Evolutionary conservation across 2,329 filamentous ascomycete species (phyloP), one percentile per base, ranked within the genome.

Genomic region (Juglanconis oblonga): DNA sequence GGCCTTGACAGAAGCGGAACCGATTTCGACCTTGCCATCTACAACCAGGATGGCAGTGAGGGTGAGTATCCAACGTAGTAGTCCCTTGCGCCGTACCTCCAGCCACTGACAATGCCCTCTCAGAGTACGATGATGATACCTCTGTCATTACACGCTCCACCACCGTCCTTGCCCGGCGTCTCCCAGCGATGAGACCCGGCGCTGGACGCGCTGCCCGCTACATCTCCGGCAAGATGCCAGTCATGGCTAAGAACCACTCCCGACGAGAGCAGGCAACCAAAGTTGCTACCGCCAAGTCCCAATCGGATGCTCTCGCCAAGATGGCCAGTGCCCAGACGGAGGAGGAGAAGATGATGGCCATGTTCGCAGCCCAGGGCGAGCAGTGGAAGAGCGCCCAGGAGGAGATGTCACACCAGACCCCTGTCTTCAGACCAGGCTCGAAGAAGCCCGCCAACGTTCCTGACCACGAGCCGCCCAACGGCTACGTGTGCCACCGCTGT

Each of bases 71-170:
- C 54, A 38, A n/a, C 13, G n/a, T n/a, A n/a, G 52, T 42, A 24
- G 29, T n/a, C 42, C 42, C 11, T 10, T 11, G 14, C n/a, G 5
- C 6, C 6, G n/a, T 36, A 47, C 9, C 17, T 11, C 4, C 31
- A 35, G 32, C 29, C 65, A 57, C 33, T 49, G 31, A 7, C 57
- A 14, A 17, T 8, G 4, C 9, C 31, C 9, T 24, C 38, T 10
- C 70, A 97, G 95, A 96, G 77, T 98, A 98, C 71, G 91, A 97
- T 68, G 95, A 99, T 79, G 95, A 99, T 72, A 98, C 95, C 0
- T 91, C 90, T n/a, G 93, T 97, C 67, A 97, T 99, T 56, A 91
- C 94, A 49, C 90, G 95, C 68, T 96, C 95, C 17, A 97, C 93
- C 2, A 96, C 92, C 0, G 92, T 99, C 59, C 88, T 97, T 67